phyloP scores from a whole-genome alignment of 192 early-diverging fungal species.

The Hyaloraphidium curvatum region DNA sequence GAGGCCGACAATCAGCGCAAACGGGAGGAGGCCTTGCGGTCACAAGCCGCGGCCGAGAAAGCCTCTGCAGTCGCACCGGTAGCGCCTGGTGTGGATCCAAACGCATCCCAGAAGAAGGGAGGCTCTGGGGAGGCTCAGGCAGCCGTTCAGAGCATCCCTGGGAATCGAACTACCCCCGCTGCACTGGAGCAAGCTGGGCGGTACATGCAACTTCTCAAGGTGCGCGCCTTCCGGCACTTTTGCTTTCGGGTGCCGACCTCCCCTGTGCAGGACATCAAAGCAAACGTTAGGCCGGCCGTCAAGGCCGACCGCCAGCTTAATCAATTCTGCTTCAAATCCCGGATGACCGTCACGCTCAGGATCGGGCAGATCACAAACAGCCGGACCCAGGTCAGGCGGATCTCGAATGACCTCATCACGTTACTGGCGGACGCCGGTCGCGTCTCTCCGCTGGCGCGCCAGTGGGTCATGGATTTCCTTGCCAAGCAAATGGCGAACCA shows the following conservation, averaged over 20 bases:
- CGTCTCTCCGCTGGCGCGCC: slow-evolving; percentile 7
- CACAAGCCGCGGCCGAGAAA: too few species aligned
- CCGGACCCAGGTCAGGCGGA: slow-evolving; percentile 14
- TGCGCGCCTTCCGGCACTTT: neutral
- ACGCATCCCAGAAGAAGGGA: neutral
- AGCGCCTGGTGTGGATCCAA: neutral
- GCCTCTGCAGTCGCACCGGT: neutral
- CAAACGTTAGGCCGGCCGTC: slow-evolving; percentile 16
- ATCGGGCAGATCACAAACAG: slow-evolving; percentile 25
- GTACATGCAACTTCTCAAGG: neutral
- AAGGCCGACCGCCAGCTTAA: slow-evolving; percentile 11
- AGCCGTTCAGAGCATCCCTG: slow-evolving; percentile 12
- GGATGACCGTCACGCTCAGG: slow-evolving; percentile 16
- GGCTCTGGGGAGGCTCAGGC: slow-evolving; percentile 10
- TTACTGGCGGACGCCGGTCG: neutral
- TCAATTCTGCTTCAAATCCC: slow-evolving; percentile 6
- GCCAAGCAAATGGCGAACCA: slow-evolving; percentile 45
- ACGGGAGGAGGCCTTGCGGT: neutral
- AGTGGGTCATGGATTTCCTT: slow-evolving; percentile 28
- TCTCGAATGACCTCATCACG: slow-evolving; percentile 13
- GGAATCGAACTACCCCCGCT: neutral
- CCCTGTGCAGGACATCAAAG: slow-evolving; percentile 15
- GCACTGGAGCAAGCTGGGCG: neutral
- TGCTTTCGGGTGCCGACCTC: neutral
- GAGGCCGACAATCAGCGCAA: neutral